A percentile compares a stretch with the other conserved stretches of the same genome.
phyloP scores from a whole-genome alignment of 139 green algal genomes.

The Ulvella scutata region DNA sequence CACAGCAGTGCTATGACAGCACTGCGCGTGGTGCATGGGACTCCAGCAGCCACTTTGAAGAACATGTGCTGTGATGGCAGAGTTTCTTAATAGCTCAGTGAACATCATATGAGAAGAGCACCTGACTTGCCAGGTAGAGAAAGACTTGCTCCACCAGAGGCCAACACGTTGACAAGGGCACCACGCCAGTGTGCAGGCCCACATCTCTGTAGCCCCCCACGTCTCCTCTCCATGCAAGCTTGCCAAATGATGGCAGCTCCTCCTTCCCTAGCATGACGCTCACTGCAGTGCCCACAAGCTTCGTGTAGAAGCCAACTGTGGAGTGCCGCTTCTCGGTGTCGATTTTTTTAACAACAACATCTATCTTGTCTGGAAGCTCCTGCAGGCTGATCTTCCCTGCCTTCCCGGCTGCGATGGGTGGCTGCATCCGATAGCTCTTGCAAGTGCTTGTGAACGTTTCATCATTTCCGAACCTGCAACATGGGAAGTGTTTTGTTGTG shows the following conservation, averaged over 20 bases:
- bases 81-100: no score
- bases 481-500: no score
- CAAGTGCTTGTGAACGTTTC: no score
- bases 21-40: no score
- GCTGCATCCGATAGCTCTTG: no score
- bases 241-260: background rate
- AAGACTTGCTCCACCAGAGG: conserved; percentile 1
- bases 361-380: background rate
- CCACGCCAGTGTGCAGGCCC: background rate
- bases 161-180: background rate
- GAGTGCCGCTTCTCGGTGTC: background rate
- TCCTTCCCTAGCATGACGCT: background rate
- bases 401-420: no score
- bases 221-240: no score
- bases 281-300: background rate
- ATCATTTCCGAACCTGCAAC: no score
- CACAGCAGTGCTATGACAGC: no score
- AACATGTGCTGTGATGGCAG: no score
- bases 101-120: background rate
- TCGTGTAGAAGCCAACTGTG: background rate
- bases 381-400: background rate
- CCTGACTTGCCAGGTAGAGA: background rate
- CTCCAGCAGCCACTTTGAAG: no score
- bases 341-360: background rate
- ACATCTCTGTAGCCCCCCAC: background rate